These are phyloP conservation scores for Hemisphaericaspora xylofermentans DNA, from an alignment of 1,139 yeast genomes.

Conservation along the genomic window DNA sequence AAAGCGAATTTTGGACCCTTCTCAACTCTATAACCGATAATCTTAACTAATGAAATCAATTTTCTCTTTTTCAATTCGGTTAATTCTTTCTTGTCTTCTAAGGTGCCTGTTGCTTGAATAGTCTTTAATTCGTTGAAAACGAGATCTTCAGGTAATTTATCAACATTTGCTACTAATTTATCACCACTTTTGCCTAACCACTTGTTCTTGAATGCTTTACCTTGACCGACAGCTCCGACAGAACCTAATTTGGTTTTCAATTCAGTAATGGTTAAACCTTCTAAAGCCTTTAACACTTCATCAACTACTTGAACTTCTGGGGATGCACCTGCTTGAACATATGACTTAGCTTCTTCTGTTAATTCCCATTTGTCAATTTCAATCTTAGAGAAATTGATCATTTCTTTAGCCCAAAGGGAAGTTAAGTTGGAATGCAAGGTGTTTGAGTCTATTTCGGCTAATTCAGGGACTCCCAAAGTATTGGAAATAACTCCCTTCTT, in stretches of 20 bases:
- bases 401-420: constrained; percentile 80
- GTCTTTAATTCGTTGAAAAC: constrained; percentile 65
- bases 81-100: constrained; percentile 63
- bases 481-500: constrained; percentile 58
- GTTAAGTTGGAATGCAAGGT: constrained; percentile 71
- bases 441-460: constrained; percentile 37
- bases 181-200: constrained; percentile 93
- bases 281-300: constrained; percentile 72
- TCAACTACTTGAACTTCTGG: constrained; percentile 83
- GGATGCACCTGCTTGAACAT: constrained; percentile 69
- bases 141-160: constrained; percentile 56
- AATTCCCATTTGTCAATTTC: constrained; percentile 78
- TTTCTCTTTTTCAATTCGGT: constrained; percentile 93
- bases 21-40: constrained; percentile 68
- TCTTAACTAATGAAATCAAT: constrained; percentile 69
- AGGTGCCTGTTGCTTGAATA: constrained; percentile 57
- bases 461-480: constrained; percentile 57
- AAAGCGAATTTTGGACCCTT: constrained; percentile 86
- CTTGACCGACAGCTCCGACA: constrained; percentile 90
- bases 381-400: constrained; percentile 71
- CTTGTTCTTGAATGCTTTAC: constrained; percentile 96
- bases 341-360: constrained; percentile 80
- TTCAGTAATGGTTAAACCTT: constrained; percentile 79
- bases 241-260: constrained; percentile 76
- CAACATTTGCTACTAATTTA: constrained; percentile 60